Evolutionary conservation across 495 filamentous ascomycete species (phyloP), one percentile per base, ranked within the genome.

Genomic region (Astrothelium macrocarpum): DNA sequence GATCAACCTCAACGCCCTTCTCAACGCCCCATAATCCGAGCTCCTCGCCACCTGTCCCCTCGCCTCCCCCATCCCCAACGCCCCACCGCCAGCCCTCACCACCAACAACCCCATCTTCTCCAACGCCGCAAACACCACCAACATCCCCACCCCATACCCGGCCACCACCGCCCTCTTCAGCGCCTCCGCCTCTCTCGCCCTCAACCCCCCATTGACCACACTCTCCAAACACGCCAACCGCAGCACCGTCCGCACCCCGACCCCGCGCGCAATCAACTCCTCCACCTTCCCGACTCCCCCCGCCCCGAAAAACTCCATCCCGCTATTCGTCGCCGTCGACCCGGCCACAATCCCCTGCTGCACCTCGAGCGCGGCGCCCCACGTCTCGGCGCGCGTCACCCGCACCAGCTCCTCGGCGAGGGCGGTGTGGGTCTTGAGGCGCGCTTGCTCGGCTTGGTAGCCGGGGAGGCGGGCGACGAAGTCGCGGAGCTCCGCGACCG

Each of bases 391-490:
- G 32, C 87, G 81, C 1, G 95, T 99, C 66, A 90, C 81, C 70
- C 92, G 90, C 82, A 94, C 88, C 62, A 97, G 95, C 65, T 97
- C 95, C 74, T 97, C 93, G 1, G 91, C 90, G 42, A 99, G 81
- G 26, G 86, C 87, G 2, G 92, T 96, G 76, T 99, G 95, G 0
- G 93, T 82, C 63, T 93, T 90, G 45, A 97, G 75, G 68, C 89
- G 91, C 72, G 93, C 89, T 67, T 97, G 90, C 73, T 99, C 95
- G 12, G 90, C 85, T 74, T 97, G 95, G 67, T 95, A 96, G 23
- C 88, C 86, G 1, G 92, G 92, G 29, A 99, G 80, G 68, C 93
- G 94, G 65, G 85, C 85, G 20, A 99, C 93, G 71, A 97, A 97
- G 31, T 94, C 90, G 65, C 88, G 87, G 20, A 99, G 85, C 70